Evolutionary conservation across 257 asterid species (phyloP), one percentile per base, ranked within the genome.

Genomic region (Anisodus acutangulus): DNA sequence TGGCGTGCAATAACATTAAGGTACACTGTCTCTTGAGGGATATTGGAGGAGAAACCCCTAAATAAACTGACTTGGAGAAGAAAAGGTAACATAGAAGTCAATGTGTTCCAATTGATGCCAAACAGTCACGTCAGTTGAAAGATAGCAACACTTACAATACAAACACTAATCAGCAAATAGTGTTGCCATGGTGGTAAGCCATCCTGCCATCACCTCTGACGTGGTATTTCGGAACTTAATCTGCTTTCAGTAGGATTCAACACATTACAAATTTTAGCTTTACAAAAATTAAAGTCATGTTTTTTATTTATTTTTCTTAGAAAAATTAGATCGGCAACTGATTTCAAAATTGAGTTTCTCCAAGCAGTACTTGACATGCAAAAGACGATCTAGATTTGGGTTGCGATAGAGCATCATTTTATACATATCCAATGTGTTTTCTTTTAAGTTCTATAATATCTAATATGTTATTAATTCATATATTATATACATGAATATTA

Each of bases 141-240:
- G 26, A 53, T 78, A 22, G 81, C 9, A 78, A 26, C 47, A 53
- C 9, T 53, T 4, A 12, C 41, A 53, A 13, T 53, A 15, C 64
- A 78, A 53, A 78, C 63, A 15, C 81, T 78, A 6, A 78, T 78
- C 81, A 78, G 81, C 49, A 78, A 78, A 78, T 22, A 22, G 6
- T 51, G 22, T 31, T 53, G 47, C 47, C 63, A 51, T 51, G 15
- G 81, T 7, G 63, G 47, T 51, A 76, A 13, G 26, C 81, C 47
- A 51, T 45, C 81, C 53, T 26, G 53, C 49, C 15, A 53, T 78
- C 49, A 10, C 47, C 8, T 57, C 31, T 78, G 64, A 8, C 9
- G 9, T 78, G 49, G 81, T 78, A 53, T 78, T 51, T 31, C 4
- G 8, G 81, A 51, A 53, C 81, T 53, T 78, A 78, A 53, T 53